Base-by-base conservation (phyloP, 805 yeast species). In the Yarrowia sp. region DNA sequence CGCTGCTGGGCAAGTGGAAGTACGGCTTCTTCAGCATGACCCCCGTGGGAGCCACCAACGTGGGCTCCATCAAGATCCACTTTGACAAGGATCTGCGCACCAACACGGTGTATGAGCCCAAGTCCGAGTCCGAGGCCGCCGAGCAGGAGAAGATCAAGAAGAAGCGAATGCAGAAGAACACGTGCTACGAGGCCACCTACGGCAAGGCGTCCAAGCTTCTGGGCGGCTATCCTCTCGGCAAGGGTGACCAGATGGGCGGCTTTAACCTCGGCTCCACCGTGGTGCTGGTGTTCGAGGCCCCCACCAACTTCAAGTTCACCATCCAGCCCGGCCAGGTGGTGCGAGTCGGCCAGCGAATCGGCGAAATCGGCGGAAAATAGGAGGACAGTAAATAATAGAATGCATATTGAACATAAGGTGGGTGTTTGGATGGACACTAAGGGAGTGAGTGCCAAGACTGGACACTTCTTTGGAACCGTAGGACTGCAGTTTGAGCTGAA, bases 1-100 rank as follows among this genome's bases (percentile, higher is more conserved):
- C 99, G 0, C 80, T 95, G 63, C 83, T 95, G 69, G 99, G 99
- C 1, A 88, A 91, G 75, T 95, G 99, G 99, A 91, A 90, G 76
- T 85, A 95, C 77, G 99, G 99, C 0, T 95, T 95, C 74, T 95
- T 95, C 81, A 89, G 96, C 72, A 95, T 95, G 99, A 94, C 97
- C 0, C 98, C 99, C 0, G 99, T 95, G 12, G 99, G 99, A 14
- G 99, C 99, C 32, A 95, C 99, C 2, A 95, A 95, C 79, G 99
- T 95, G 40, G 99, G 99, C 7, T 89, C 97, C 74, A 95, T 95
- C 72, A 88, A 89, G 70, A 84, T 95, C 72, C 92, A 93, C 76
- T 95, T 95, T 75, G 99, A 95, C 79, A 89, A 89, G 79, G 93
- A 91, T 75, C 84, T 95, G 75, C 85, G 89, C 46, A 95, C 99